phyloP scores from a whole-genome alignment of 108 stramenopile species.

The Parmales sp. region DNA sequence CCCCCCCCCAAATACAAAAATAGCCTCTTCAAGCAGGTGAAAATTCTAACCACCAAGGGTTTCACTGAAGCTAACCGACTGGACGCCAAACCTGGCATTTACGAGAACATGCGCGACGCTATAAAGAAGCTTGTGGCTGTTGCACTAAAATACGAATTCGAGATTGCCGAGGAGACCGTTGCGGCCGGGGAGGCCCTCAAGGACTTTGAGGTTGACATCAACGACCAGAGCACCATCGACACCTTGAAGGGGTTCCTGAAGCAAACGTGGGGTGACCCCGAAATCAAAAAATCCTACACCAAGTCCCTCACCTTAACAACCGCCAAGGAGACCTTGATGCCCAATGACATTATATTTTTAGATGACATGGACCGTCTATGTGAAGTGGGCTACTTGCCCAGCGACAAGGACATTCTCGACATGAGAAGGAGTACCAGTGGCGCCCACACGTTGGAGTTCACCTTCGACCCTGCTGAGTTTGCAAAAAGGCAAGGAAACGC shows the following conservation, averaged over 20 bases:
- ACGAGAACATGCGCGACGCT: not conserved
- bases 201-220: not conserved
- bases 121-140: not conserved
- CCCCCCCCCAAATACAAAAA: too few relatives aligned
- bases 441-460: not conserved
- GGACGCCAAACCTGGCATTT: not conserved
- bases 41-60: not conserved
- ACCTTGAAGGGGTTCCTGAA: slow-evolving; percentile 3
- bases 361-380: not conserved
- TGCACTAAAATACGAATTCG: not conserved
- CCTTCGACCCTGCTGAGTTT: not conserved
- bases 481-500: too few relatives aligned
- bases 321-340: not conserved
- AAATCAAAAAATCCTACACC: not conserved
- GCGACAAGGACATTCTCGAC: not conserved
- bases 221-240: not conserved
- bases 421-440: not conserved
- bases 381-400: not conserved
- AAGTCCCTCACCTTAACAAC: not conserved
- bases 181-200: not conserved
- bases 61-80: not conserved
- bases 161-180: not conserved
- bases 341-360: not conserved
- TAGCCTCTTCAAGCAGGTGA: slow-evolving; percentile 2
- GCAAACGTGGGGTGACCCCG: not conserved